Percentiles rank a stretch among this genome's conserved stretches.
phyloP scores from a whole-genome alignment of 305 asterid species.

The Striga hermonthica region DNA sequence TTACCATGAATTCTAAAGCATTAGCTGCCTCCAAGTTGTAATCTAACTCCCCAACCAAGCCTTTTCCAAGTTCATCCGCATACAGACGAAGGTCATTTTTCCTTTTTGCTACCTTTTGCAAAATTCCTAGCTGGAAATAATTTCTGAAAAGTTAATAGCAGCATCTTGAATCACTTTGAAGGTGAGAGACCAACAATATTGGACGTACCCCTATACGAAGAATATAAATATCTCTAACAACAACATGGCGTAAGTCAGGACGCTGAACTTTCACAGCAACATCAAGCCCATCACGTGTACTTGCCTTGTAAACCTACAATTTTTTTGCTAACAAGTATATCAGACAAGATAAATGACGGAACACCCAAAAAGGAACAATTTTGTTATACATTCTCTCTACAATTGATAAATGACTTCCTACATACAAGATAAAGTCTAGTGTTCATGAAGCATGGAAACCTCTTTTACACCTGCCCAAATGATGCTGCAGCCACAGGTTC shows the following conservation, averaged over 20 bases:
- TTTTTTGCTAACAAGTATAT: slow-evolving; percentile 17
- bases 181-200: slow-evolving; percentile 23
- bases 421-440: slow-evolving; percentile 23
- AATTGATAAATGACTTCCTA: not conserved
- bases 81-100: slow-evolving; percentile 77
- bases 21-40: slow-evolving; percentile 90
- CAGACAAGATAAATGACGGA: slow-evolving; percentile 23
- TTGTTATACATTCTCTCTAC: too few species aligned
- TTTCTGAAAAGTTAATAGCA: slow-evolving; percentile 31
- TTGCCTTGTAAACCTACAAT: slow-evolving; percentile 83
- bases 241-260: slow-evolving; percentile 72
- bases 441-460: slow-evolving; percentile 27
- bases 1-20: slow-evolving; percentile 78
- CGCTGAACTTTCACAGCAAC: slow-evolving; percentile 99
- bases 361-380: not conserved
- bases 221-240: slow-evolving; percentile 84
- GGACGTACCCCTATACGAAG: slow-evolving; percentile 85
- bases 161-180: slow-evolving; percentile 27
- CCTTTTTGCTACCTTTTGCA: slow-evolving; percentile 81
- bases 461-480: slow-evolving; percentile 83
- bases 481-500: slow-evolving; percentile 99
- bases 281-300: slow-evolving; percentile 64
- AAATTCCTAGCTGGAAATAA: slow-evolving; percentile 69
- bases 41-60: slow-evolving; percentile 92
- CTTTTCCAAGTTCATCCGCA: slow-evolving; percentile 98